These are phyloP conservation scores for Leccinum sublutescens DNA, from an alignment of 768 basidiomycete species.

Conservation along the genomic window DNA sequence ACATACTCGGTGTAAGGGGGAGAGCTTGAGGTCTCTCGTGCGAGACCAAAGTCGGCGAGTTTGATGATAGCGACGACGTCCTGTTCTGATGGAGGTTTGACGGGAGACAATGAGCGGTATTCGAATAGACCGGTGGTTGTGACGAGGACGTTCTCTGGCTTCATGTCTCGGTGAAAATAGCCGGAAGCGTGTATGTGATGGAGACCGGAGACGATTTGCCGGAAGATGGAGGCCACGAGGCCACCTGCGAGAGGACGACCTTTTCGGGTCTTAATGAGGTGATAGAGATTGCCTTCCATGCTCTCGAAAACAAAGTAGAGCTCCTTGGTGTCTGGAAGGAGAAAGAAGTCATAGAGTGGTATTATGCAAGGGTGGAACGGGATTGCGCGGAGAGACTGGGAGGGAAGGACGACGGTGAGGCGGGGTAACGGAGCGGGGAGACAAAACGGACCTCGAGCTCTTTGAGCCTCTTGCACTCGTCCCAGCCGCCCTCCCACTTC, in stretches of 20 bases:
- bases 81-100: conserved; percentile 70
- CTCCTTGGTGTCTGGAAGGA: conserved; percentile 92
- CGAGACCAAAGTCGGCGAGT: conserved; percentile 97
- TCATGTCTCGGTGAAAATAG: conserved; percentile 99
- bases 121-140: conserved; percentile 95
- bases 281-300: conserved; percentile 99
- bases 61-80: conserved; percentile 98
- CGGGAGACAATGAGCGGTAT: conserved; percentile 79
- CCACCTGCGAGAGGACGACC: conserved; percentile 96
- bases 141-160: conserved; percentile 97
- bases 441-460: conserved; percentile 80
- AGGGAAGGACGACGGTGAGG: conserved; percentile 11
- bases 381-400: conserved; percentile 89
- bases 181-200: conserved; percentile 90
- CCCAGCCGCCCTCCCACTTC: conserved; percentile 97
- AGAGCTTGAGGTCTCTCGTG: conserved; percentile 78
- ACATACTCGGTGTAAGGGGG: conserved; percentile 99
- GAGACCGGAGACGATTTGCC: conserved; percentile 86
- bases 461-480: conserved; percentile 92
- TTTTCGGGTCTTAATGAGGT: conserved; percentile 96
- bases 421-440: conserved; percentile 12
- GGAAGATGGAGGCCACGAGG: conserved; percentile 92
- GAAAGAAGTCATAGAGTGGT: conserved; percentile 98
- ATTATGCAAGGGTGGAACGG: conserved; percentile 97
- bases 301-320: conserved; percentile 99